Evolutionary conservation across 371 early-diverging fungal genomes (phyloP), one percentile per base, ranked within the genome.

Genomic region (Mucor circinelloides): DNA sequence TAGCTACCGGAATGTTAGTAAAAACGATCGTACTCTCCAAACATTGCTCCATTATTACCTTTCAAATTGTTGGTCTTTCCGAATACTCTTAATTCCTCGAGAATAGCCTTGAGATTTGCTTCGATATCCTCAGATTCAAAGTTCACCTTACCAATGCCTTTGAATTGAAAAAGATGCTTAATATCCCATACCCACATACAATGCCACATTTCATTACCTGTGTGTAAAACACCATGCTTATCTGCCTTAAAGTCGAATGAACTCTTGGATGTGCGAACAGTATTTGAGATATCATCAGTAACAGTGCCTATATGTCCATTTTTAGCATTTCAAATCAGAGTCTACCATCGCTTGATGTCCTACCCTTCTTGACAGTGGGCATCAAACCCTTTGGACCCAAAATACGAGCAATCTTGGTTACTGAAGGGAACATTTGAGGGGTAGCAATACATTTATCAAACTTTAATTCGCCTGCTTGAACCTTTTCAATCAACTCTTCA

Each of bases 371-470:
- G 17, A 93, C 90, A 31, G 94, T 95, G 13, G 98, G 98, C 98
- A 98, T 97, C 64, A 98, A 83, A 21, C 95, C 95, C 77, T 93
- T 95, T 28, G 98, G 97, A 69, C 98, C 98, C 70, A 98, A 78
- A 27, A 94, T 76, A 63, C 93, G 88, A n/a, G 97, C 98, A 72
- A 98, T 91, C 74, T 91, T 93, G 31, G 94, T 87, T 28, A 97
- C 95, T 44, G 85, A 76, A 28, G 95, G 94, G 74, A 94, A 89
- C 93, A 96, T 93, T 52, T 85, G 94, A 44, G 94, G 93, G 21
- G 96, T 97, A 9, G 94, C 86, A 68, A 94, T 82, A 76, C 94
- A 89, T 77, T 91, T 92, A 83, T 96, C 93, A 74, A 95, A 93
- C 73, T 89, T 83, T 63, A 91, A 70, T 71, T 87, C 79, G 32